Evolutionary conservation across 176 grass and related monocot genomes (phyloP).

Genomic region (Musa troglodytarum): DNA sequence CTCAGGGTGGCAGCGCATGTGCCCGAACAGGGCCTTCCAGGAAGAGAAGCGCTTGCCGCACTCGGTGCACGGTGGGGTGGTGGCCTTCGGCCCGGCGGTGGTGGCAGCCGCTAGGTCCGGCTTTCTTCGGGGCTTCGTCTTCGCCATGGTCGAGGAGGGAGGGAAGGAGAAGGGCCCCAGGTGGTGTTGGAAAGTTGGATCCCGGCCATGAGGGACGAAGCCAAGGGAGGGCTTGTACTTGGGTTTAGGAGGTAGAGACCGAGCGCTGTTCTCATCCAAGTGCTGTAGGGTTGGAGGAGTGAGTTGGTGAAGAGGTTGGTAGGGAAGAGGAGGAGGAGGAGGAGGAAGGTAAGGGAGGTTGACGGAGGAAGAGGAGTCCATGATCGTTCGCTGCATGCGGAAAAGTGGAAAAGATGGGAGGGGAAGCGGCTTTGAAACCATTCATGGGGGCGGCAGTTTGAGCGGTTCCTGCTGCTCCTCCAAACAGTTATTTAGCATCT

Average conservation of each 20-base stretch:
- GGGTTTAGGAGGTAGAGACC: not conserved
- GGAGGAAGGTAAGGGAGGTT: not conserved
- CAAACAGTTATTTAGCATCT: too few species aligned
- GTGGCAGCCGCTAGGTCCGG: not conserved
- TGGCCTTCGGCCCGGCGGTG: too few species aligned
- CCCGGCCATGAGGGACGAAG: too few species aligned
- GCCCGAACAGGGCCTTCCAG: conserved; percentile 40
- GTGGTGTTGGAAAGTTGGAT: not conserved
- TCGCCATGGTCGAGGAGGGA: not conserved
- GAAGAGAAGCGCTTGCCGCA: conserved; percentile 36
- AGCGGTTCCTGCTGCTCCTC: not conserved
- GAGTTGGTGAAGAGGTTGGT: not conserved
- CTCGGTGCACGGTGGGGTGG: conserved; percentile 31
- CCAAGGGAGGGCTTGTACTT: not conserved
- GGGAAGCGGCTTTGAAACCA: not conserved
- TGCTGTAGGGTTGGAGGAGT: not conserved
- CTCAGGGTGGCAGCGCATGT: conserved; percentile 52
- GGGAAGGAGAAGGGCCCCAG: not conserved
- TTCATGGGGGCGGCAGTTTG: not conserved
- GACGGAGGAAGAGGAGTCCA: not conserved
- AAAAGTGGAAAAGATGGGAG: not conserved
- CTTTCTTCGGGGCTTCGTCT: not conserved
- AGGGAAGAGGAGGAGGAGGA: not conserved
- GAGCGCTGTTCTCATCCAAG: not conserved
- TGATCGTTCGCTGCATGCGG: not conserved